Evolutionary conservation across 2,329 filamentous ascomycete genomes (phyloP).

Genomic region (Alternaria angustiovoidea): DNA sequence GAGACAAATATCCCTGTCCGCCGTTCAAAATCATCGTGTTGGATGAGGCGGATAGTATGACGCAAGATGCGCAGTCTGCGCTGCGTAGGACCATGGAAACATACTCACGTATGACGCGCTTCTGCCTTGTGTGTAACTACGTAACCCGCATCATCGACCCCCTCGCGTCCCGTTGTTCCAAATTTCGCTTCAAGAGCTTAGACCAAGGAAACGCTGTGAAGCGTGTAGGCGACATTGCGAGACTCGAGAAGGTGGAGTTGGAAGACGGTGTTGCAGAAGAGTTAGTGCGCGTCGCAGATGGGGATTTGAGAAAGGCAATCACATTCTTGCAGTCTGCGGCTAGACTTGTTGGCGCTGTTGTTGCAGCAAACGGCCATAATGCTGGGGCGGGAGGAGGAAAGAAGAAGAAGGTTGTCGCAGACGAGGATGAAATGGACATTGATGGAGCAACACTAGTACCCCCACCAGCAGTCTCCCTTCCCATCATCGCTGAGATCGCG

Average conservation of each 20-base stretch:
- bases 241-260: conserved; percentile 76
- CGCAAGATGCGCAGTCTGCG: conserved; percentile 94
- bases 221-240: conserved; percentile 83
- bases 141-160: conserved; percentile 98
- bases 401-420: conserved; percentile 56
- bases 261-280: conserved; percentile 83
- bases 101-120: conserved; percentile 93
- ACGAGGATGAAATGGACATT: conserved; percentile 63
- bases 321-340: conserved; percentile 97
- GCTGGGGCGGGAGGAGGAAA: conserved; percentile 37
- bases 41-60: conserved; percentile 99
- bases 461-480: conserved; percentile 63
- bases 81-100: conserved; percentile 97
- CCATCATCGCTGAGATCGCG: conserved; percentile 90
- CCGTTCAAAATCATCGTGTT: conserved; percentile 99
- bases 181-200: conserved; percentile 97
- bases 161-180: conserved; percentile 89
- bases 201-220: conserved; percentile 84
- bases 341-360: conserved; percentile 75
- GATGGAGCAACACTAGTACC: conserved; percentile 29
- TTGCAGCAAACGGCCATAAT: conserved; percentile 25
- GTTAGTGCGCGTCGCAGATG: conserved; percentile 86
- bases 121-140: conserved; percentile 98
- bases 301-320: conserved; percentile 94
- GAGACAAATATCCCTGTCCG: conserved; percentile 83